These are phyloP conservation scores for Naganishia vaughanmartiniae DNA, from an alignment of 768 basidiomycete species.

Conservation along the genomic window DNA sequence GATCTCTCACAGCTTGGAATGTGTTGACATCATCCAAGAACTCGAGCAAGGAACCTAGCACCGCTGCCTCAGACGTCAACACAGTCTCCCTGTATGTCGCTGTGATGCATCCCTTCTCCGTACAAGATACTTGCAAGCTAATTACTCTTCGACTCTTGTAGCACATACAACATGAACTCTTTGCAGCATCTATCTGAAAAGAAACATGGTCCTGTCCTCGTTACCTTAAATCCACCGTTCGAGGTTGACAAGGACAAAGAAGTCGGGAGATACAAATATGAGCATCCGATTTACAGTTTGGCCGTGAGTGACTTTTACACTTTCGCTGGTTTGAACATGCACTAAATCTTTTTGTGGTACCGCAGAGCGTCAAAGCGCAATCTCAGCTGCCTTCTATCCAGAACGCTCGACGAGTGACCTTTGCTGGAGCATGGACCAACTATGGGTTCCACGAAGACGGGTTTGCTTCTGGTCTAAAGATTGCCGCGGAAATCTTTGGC, in stretches of 20 bases:
- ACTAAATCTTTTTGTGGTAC: neutral
- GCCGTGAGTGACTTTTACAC: constrained; percentile 52
- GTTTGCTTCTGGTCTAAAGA: constrained; percentile 57
- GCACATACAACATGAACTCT: constrained; percentile 69
- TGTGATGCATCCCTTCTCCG: neutral
- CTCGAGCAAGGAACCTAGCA: constrained; percentile 42
- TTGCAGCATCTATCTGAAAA: constrained; percentile 65
- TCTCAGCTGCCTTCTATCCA: constrained; percentile 61
- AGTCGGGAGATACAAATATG: constrained; percentile 62
- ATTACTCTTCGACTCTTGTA: neutral
- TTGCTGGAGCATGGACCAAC: constrained; percentile 68
- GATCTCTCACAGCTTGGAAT: constrained; percentile 60
- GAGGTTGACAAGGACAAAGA: constrained; percentile 58
- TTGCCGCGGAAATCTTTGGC: constrained; percentile 37
- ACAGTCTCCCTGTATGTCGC: constrained; percentile 62
- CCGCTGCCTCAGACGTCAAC: constrained; percentile 57
- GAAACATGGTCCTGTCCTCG: constrained; percentile 63
- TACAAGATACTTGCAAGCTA: neutral
- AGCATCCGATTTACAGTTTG: constrained; percentile 66
- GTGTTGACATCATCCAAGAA: constrained; percentile 60
- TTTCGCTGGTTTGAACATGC: neutral
- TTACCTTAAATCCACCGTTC: constrained; percentile 71
- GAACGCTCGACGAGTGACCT: constrained; percentile 62
- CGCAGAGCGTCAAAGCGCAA: constrained; percentile 62
- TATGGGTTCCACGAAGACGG: constrained; percentile 84